Conservation (phyloP, 306 rosid species). For the Potentilla sterilis region DNA sequence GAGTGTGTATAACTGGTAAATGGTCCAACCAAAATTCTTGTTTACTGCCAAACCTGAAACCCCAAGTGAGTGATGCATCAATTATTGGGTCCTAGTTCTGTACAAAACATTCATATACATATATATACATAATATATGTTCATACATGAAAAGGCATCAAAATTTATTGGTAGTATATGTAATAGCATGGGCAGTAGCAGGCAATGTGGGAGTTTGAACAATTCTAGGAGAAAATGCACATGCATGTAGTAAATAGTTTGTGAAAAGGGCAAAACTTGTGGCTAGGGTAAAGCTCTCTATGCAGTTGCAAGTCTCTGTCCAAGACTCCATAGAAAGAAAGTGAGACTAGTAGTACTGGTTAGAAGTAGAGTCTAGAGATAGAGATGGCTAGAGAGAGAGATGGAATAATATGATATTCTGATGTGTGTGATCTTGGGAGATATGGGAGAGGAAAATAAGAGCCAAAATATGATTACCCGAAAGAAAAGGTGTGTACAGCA, state of each 20-base stretch:
- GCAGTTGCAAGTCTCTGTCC: slow-evolving; percentile 53
- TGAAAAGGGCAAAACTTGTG: slow-evolving; percentile 27
- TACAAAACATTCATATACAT: not conserved
- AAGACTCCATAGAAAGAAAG: slow-evolving; percentile 23
- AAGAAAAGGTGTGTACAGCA: slow-evolving; percentile 74
- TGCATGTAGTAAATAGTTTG: not conserved
- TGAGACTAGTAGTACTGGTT: slow-evolving; percentile 10
- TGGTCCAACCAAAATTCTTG: slow-evolving; percentile 8
- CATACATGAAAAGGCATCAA: not conserved
- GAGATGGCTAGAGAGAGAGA: slow-evolving; percentile 33
- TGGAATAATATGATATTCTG: slow-evolving; percentile 56
- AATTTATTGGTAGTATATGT: not conserved
- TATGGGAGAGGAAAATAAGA: slow-evolving; percentile 72
- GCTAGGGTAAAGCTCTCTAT: slow-evolving; percentile 46
- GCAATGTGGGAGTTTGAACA: not conserved
- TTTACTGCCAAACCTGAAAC: slow-evolving; percentile 6
- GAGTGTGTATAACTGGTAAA: not conserved
- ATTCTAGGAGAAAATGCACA: slow-evolving; percentile 4
- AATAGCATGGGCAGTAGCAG: not conserved
- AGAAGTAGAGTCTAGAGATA: slow-evolving; percentile 25
- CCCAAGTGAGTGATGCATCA: slow-evolving; percentile 3
- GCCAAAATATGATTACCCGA: slow-evolving; percentile 75
- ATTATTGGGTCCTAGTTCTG: not conserved
- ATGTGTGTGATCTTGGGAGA: slow-evolving; percentile 70
- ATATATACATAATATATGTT: not conserved